Conservation (phyloP, 345 rosid species). For the Arabis hirsuta region DNA sequence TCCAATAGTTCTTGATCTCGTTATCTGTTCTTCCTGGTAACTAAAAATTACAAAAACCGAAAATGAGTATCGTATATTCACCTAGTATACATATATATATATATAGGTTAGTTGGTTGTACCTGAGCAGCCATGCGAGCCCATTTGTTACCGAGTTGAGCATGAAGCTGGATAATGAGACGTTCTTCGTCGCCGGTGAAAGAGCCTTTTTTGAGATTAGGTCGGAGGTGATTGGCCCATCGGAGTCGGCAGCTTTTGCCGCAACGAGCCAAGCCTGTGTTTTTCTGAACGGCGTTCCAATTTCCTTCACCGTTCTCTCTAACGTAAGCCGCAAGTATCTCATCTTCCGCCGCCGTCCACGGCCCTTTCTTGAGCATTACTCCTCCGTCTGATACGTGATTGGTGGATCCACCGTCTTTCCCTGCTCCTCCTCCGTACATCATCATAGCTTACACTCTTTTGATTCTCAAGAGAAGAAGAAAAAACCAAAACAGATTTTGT, state of each 20-base stretch:
- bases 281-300: conserved; percentile 68
- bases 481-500: background rate
- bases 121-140: conserved; percentile 77
- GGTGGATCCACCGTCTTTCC: conserved; percentile 42
- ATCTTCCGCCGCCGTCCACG: conserved; percentile 66
- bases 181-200: conserved; percentile 57
- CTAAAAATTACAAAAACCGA: conserved; percentile 10
- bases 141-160: conserved; percentile 64
- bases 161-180: conserved; percentile 59
- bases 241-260: conserved; percentile 65
- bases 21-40: conserved; percentile 79
- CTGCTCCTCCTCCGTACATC: conserved; percentile 37
- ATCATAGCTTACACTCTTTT: conserved; percentile 32
- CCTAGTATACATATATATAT: background rate
- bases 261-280: conserved; percentile 64
- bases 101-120: conserved; percentile 1
- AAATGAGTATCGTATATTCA: background rate
- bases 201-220: conserved; percentile 61
- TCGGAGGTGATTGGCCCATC: conserved; percentile 65
- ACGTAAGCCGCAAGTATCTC: conserved; percentile 56
- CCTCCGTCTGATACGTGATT: conserved; percentile 31
- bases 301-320: conserved; percentile 61
- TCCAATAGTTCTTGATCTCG: conserved; percentile 81
- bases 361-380: conserved; percentile 53
- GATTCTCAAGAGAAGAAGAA: background rate